Percentiles rank a stretch among this genome's conserved stretches.
Conservation (phyloP, 73 alveolate species). For the Paramecium sexaurelia region DNA sequence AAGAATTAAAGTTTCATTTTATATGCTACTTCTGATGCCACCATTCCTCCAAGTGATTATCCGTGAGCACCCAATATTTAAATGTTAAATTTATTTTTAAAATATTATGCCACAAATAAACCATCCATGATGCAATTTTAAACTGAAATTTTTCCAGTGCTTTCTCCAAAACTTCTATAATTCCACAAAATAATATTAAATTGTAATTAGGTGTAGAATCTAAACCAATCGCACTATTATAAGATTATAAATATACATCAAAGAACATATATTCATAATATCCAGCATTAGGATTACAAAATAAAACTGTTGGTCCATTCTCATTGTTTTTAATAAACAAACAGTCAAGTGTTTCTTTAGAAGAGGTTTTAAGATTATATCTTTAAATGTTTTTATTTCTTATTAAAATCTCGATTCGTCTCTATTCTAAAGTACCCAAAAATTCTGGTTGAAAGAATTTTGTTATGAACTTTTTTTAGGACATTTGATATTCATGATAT, state of each 20-base stretch:
- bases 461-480: not conserved
- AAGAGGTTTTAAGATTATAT: not conserved
- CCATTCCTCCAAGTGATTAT: conserved; percentile 78
- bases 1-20: not conserved
- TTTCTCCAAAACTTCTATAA: conserved; percentile 84
- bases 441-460: not conserved
- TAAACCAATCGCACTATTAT: conserved; percentile 78
- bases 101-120: conserved; percentile 68
- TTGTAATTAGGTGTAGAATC: conserved; percentile 70
- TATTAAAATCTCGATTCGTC: not conserved
- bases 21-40: conserved; percentile 75
- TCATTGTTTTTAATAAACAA: not conserved
- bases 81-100: conserved; percentile 53
- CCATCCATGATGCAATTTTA: conserved; percentile 72
- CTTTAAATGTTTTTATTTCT: not conserved
- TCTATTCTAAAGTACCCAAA: not conserved
- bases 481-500: not conserved
- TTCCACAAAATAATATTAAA: conserved; percentile 76
- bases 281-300: conserved; percentile 84
- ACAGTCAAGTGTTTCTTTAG: not conserved
- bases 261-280: conserved; percentile 72
- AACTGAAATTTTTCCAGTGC: conserved; percentile 73
- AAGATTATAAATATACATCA: conserved; percentile 30
- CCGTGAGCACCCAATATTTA: conserved; percentile 77
- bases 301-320: conserved; percentile 68